A percentile compares a stretch with the other conserved stretches of the same genome.
These are phyloP conservation scores for Dothistroma pini DNA, from an alignment of 2,329 filamentous ascomycete species.

Conservation along the genomic window DNA sequence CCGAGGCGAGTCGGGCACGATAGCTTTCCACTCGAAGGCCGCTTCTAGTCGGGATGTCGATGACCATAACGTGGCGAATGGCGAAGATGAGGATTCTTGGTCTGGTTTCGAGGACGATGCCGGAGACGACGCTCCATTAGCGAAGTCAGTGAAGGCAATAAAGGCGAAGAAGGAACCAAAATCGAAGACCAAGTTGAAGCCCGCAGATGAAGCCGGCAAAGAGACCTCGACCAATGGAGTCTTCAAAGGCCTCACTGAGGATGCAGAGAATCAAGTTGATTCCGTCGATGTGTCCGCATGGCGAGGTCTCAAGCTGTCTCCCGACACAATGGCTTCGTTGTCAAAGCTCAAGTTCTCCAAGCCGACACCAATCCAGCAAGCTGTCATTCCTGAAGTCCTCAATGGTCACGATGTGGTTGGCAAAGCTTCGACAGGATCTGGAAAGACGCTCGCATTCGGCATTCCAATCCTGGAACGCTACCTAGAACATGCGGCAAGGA, in stretches of 20 bases:
- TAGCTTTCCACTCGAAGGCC: conserved; percentile 36
- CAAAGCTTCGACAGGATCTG: conserved; percentile 93
- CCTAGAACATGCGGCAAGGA: conserved; percentile 49
- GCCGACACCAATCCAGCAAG: conserved; percentile 77
- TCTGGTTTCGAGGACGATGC: conserved; percentile 54
- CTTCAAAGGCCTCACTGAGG: conserved; percentile 50
- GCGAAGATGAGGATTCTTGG: conserved; percentile 43
- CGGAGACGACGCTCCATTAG: conserved; percentile 17
- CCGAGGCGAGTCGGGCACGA: conserved; percentile 47
- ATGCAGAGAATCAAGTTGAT: conserved; percentile 50
- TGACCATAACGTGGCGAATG: conserved; percentile 13
- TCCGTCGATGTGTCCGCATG: conserved; percentile 70
- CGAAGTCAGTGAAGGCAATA: background rate
- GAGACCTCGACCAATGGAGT: conserved; percentile 9
- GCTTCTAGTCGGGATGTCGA: conserved; percentile 23
- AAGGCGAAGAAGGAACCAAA: conserved; percentile 18
- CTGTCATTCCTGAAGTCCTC: conserved; percentile 76
- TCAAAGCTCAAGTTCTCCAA: conserved; percentile 74
- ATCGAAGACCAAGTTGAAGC: conserved; percentile 26
- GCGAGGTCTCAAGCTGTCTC: conserved; percentile 69
- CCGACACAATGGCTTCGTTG: conserved; percentile 67
- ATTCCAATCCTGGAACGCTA: conserved; percentile 89
- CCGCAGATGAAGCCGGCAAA: conserved; percentile 14
- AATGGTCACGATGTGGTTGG: conserved; percentile 88
- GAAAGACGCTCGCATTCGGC: conserved; percentile 92